These are phyloP conservation scores for Ceratocystis alfenasii DNA, from an alignment of 2,329 filamentous ascomycete genomes.

Conservation along the genomic window DNA sequence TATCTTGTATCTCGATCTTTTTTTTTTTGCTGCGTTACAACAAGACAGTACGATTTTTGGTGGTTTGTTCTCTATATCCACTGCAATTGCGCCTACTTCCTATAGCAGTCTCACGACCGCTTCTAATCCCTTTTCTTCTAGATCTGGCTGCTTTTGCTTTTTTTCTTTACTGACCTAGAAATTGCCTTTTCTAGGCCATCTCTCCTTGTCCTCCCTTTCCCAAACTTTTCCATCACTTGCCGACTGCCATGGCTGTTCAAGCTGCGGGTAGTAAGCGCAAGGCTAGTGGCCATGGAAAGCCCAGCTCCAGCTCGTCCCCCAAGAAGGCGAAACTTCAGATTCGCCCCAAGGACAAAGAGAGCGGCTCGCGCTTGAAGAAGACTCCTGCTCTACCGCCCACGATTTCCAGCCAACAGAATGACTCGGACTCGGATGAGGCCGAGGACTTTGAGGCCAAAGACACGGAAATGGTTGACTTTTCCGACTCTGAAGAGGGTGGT, in stretches of 20 bases:
- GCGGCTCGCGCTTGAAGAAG: slow-evolving; percentile 25
- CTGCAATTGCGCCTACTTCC: neutral
- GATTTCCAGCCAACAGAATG: slow-evolving; percentile 26
- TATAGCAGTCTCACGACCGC: neutral
- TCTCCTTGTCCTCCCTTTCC: slow-evolving; percentile 13
- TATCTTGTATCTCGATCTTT: slow-evolving; percentile 20
- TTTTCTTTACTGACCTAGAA: neutral
- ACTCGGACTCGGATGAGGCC: slow-evolving; percentile 32
- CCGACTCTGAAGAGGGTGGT: slow-evolving; percentile 44
- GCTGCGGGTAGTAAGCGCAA: slow-evolving; percentile 46
- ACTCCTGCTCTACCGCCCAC: slow-evolving; percentile 27
- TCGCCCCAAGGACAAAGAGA: slow-evolving; percentile 28
- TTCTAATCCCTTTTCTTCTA: neutral
- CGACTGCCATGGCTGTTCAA: slow-evolving; percentile 28
- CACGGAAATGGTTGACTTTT: slow-evolving; percentile 35
- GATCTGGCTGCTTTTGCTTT: neutral
- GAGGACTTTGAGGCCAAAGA: slow-evolving; percentile 33
- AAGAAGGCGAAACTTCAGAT: slow-evolving; percentile 42
- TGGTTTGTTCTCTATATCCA: neutral
- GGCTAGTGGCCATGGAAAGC: slow-evolving; percentile 35
- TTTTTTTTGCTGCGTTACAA: neutral
- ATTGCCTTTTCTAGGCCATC: neutral
- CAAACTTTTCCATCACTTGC: slow-evolving; percentile 9
- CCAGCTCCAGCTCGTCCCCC: slow-evolving; percentile 32
- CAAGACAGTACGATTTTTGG: neutral